Base-by-base conservation (phyloP, 192 early-diverging fungal species). In the Oehlia diaphana region DNA sequence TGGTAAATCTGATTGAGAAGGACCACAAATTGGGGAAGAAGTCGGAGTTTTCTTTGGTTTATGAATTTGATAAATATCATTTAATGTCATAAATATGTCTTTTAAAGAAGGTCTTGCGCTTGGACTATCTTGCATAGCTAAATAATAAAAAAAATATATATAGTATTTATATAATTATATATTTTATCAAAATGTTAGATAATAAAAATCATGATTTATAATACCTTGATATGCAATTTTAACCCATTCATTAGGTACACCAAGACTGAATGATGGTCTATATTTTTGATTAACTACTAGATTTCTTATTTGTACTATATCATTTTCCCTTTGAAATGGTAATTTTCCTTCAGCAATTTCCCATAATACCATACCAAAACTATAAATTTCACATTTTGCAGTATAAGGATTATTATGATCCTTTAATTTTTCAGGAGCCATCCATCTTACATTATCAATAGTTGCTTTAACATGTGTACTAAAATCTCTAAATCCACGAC, bases 331-430 rank as follows among this genome's bases (percentile, higher is more conserved):
- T 12, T 50, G 33, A 39, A 42, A 64, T n/a, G 75, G 75, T 26
- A 76, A 19, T 33, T 44, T 63, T 49, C 62, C 61, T 63, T 76
- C 75, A 23, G 75, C 63, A 44, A 76, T 76, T 44, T 76, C 75
- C 75, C 75, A 76, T 9, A 76, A 44, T 23, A 76, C 9, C 62
- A 76, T 64, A 26, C 75, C 75, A 65, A 76, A 76, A 65, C 75
- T 65, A 65, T 65, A 65, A 65, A 65, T 65, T 65, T 65, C 64
- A 65, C 64, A 65, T 65, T 65, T 65, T 9, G 64, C 9, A 3
- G 64, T 65, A 26, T 65, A 65, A 65, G 2, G 64, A 65, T 23
- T 28, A 12, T 65, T 65, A 28, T 65, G n/a, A 65, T 65, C 28
- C 6, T 12, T 65, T 31, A 65, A 31, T 28, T 65, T 65, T 65